Conservation (phyloP, 2,329 filamentous ascomycete genomes). For the Alternaria consortialis region DNA sequence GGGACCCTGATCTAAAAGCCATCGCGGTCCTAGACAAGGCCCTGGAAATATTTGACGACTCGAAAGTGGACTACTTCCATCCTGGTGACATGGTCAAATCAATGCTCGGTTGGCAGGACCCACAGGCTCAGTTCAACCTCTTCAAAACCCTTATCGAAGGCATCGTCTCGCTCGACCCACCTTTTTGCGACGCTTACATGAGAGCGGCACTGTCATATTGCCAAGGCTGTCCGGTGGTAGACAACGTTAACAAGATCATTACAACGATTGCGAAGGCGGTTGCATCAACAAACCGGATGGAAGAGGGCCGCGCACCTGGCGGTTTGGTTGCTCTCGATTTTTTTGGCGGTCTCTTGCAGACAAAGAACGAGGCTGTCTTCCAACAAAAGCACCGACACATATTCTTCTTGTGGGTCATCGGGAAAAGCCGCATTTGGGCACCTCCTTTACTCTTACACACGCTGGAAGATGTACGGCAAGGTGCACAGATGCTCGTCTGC, state of each 20-base stretch:
- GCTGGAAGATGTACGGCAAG: slow-evolving; percentile 40
- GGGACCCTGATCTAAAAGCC: slow-evolving; percentile 42
- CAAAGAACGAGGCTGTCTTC: slow-evolving; percentile 34
- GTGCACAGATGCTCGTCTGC: slow-evolving; percentile 29
- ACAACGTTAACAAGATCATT: slow-evolving; percentile 31
- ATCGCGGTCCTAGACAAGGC: slow-evolving; percentile 48
- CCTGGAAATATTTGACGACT: slow-evolving; percentile 44
- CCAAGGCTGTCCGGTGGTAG: slow-evolving; percentile 26
- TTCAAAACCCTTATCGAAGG: slow-evolving; percentile 43
- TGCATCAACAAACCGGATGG: slow-evolving; percentile 14
- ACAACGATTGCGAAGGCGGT: slow-evolving; percentile 31
- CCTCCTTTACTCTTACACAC: slow-evolving; percentile 40
- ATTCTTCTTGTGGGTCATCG: slow-evolving; percentile 36
- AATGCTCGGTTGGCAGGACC: slow-evolving; percentile 38
- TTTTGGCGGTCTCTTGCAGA: slow-evolving; percentile 33
- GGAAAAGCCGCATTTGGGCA: slow-evolving; percentile 26
- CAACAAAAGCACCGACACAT: slow-evolving; percentile 27
- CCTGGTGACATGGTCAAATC: slow-evolving; percentile 47
- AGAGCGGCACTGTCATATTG: slow-evolving; percentile 45
- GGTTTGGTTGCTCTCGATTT: slow-evolving; percentile 41
- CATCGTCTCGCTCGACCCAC: slow-evolving; percentile 36
- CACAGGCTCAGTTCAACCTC: slow-evolving; percentile 24
- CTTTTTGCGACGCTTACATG: slow-evolving; percentile 44
- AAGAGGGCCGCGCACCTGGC: slow-evolving; percentile 29
- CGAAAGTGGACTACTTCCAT: slow-evolving; percentile 42